Base-by-base conservation (phyloP, 1,284 basidiomycete genomes). In the Gymnopus androsaceus region DNA sequence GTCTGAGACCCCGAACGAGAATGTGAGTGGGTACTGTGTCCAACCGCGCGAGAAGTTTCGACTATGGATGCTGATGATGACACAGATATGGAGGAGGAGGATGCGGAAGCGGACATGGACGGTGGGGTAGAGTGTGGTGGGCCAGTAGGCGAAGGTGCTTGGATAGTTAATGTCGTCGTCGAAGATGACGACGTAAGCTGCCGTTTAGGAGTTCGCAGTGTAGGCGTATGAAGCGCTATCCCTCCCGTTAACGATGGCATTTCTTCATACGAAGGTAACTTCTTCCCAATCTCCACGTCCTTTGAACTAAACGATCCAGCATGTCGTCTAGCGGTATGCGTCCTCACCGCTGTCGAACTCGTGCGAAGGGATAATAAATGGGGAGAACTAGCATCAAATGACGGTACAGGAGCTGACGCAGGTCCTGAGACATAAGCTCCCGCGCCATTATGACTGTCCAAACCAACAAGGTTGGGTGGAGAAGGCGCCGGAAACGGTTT, bases 281-380 rank as follows among this genome's bases (percentile, higher is more conserved):
- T 78, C 70, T 88, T 92, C 34, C 94, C 94, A 54, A 92, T 85
- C 69, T 95, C 88, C 1, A 97, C 89, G 68, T 97, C 94, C 66
- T 93, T 90, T 33, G 82, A 88, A 61, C 92, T 95, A 75, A 96
- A 97, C 0, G 94, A 96, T 5, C 94, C 94, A 1, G 91, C 94
- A 68, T 96, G 92, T 21, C 94, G 80, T n/a, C 94, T 82, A 59
- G 80, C 81, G 63, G 78, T 83, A n/a, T 81, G 78, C 14, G 71
- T 73, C 59, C 78, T 72, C 14, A 72, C 75, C 11, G 51, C 17
- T 12, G 60, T 33, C 50, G 64, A 50, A 51, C 57, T 65, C 15
- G 63, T 60, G 41, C 69, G 69, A 3, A 66, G 60, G 17, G 63
- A 46, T 19, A 61, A 56, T 51, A 62, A 44, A 28, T 68, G 64